Base-by-base conservation (phyloP, 306 rosid genomes). In the Aeschynomene evenia region DNA sequence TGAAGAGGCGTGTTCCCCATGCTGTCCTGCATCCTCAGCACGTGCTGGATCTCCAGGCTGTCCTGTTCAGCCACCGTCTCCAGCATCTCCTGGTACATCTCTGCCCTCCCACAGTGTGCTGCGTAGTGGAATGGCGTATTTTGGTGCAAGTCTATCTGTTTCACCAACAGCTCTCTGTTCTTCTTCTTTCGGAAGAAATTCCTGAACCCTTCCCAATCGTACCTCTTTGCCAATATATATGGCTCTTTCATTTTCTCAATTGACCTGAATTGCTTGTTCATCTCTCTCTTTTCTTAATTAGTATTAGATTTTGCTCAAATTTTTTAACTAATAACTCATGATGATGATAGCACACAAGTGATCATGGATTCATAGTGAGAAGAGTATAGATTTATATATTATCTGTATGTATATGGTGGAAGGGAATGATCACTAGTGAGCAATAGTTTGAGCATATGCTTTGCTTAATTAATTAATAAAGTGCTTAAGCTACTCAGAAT, bases 1-100 rank as follows among this genome's bases (percentile, higher is more conserved):
- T 79, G 83, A 20, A 79, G 83, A 2, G 76, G 80, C 0, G 83
- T 79, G 58, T 79, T 79, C 9, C 68, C 83, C 72, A 63, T 68
- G 57, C 20, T 58, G 21, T 79, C 79, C 42, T 62, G 68, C 76
- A 74, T 34, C 68, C 80, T 79, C 58, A 79, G 50, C 40, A 63
- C 77, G 0, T 6, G 72, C 33, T 67, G 59, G 1, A 62, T 28
- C 11, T 55, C 58, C 0, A 0, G 0, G 1, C 9, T n/a, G 1
- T 15, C 23, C 12, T 39, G 5, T 28, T 28, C 31, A 3, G 31
- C 48, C 43, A 68, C 56, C 58, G 21, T 7, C n/a, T 21, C 10
- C 0, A 79, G 49, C 76, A 79, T 68, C 16, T 63, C 49, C 31
- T 15, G 3, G 33, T 74, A 79, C 68, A 74, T 68, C 10, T 9